These are phyloP conservation scores for Aphanoascus verrucosus DNA, from an alignment of 2,329 filamentous ascomycete species.

Conservation along the genomic window DNA sequence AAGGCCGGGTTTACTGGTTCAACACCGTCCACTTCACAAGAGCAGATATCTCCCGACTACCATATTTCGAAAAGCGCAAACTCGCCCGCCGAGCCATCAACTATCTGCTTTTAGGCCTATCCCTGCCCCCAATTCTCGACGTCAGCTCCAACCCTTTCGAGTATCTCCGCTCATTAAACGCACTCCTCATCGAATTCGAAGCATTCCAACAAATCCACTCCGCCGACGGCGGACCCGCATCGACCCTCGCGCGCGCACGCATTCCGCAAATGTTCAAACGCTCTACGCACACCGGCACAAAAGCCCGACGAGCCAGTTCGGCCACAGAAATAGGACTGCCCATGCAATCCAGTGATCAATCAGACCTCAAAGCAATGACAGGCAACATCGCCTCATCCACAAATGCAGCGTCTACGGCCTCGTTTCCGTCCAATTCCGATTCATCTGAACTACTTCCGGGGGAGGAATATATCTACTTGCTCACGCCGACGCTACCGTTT, in stretches of 20 bases:
- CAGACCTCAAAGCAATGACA: conserved; percentile 39
- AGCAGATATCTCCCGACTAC: conserved; percentile 65
- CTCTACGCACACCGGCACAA: conserved; percentile 46
- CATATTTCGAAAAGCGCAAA: conserved; percentile 75
- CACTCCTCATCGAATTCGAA: conserved; percentile 82
- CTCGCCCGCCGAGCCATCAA: conserved; percentile 85
- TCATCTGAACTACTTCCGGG: conserved; percentile 58
- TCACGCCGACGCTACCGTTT: conserved; percentile 88
- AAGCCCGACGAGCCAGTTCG: conserved; percentile 47
- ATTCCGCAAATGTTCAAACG: conserved; percentile 77
- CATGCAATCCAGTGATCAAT: conserved; percentile 39
- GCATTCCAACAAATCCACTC: conserved; percentile 81
- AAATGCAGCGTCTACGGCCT: conserved; percentile 29
- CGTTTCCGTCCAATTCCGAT: conserved; percentile 39
- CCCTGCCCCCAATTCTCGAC: conserved; percentile 79
- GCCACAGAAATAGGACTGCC: conserved; percentile 50
- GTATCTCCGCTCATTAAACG: conserved; percentile 76
- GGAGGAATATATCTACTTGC: conserved; percentile 76
- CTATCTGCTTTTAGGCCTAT: conserved; percentile 84
- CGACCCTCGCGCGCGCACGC: conserved; percentile 63
- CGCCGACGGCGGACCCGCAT: conserved; percentile 58
- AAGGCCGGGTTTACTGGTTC: conserved; percentile 95
- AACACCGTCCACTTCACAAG: conserved; percentile 90
- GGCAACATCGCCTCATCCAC: conserved; percentile 31
- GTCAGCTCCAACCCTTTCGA: conserved; percentile 71